Conservation (phyloP, 169 alveolate species). For the Sarcocystis neurona region DNA sequence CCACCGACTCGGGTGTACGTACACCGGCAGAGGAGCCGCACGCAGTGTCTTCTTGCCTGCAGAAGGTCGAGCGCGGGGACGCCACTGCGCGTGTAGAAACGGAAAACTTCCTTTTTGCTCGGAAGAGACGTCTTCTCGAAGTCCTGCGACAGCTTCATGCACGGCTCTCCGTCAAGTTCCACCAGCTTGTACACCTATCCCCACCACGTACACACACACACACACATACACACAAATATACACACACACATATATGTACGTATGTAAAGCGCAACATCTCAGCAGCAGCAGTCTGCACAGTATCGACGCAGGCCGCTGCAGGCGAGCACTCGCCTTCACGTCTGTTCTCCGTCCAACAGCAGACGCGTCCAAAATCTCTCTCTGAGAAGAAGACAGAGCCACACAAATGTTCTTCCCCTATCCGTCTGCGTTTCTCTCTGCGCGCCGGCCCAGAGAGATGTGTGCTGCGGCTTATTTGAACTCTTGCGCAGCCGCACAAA, state of each 20-base stretch:
- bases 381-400: no score
- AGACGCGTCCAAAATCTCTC: no score
- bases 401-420: no score
- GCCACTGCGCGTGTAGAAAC: constrained; percentile 72
- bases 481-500: no score
- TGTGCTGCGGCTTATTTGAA: no score
- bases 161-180: constrained; percentile 81
- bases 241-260: not conserved
- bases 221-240: not conserved
- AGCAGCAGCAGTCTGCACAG: no score
- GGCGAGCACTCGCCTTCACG: no score
- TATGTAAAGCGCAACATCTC: no score
- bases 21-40: not conserved
- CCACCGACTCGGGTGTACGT: not conserved
- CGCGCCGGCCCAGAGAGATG: no score
- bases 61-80: constrained; percentile 70
- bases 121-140: constrained; percentile 85
- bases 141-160: constrained; percentile 87
- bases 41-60: constrained; percentile 48
- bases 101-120: constrained; percentile 81
- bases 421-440: no score
- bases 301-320: no score
- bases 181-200: constrained; percentile 86
- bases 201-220: not conserved
- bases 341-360: no score